Conservation (phyloP, 352 stramenopile genomes). For the Globisporangium yorkense region DNA sequence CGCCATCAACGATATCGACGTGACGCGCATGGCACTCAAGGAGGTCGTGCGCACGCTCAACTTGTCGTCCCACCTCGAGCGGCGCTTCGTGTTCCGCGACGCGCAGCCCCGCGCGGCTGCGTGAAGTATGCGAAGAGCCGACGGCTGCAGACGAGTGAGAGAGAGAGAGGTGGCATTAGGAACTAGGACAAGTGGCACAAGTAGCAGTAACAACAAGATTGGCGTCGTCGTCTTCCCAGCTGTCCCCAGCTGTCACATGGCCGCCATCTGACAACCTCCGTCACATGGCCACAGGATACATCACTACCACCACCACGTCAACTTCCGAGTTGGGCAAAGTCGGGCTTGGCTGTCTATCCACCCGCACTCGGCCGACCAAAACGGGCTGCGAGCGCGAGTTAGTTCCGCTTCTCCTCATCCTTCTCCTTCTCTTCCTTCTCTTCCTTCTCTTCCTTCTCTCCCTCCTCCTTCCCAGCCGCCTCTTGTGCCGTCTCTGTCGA, state of each 20-base stretch:
- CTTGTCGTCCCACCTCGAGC: constrained; percentile 61
- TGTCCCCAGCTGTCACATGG: too few relatives aligned
- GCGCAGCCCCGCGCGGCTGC: neutral
- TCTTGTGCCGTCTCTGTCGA: constrained; percentile 16
- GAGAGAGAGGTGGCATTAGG: neutral
- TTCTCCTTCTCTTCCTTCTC: neutral
- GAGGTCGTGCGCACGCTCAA: constrained; percentile 73
- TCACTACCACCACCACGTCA: too few relatives aligned
- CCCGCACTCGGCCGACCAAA: neutral
- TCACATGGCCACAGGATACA: too few relatives aligned
- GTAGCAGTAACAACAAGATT: neutral
- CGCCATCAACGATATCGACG: constrained; percentile 77
- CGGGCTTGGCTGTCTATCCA: neutral
- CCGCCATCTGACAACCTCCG: too few relatives aligned
- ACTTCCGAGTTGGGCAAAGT: too few relatives aligned
- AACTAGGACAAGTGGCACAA: too few relatives aligned
- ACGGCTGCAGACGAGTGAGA: neutral
- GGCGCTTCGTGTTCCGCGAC: constrained; percentile 72
- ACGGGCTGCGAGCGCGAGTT: neutral
- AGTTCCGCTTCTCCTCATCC: neutral
- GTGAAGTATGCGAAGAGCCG: neutral
- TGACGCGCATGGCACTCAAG: constrained; percentile 52
- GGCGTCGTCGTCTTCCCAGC: neutral
- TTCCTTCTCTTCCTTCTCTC: neutral
- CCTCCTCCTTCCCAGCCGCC: constrained; percentile 8